Percentiles rank a stretch among this genome's conserved stretches.
Evolutionary conservation across 1,284 basidiomycete species (phyloP).

Genomic region (Coniophora puteana): DNA sequence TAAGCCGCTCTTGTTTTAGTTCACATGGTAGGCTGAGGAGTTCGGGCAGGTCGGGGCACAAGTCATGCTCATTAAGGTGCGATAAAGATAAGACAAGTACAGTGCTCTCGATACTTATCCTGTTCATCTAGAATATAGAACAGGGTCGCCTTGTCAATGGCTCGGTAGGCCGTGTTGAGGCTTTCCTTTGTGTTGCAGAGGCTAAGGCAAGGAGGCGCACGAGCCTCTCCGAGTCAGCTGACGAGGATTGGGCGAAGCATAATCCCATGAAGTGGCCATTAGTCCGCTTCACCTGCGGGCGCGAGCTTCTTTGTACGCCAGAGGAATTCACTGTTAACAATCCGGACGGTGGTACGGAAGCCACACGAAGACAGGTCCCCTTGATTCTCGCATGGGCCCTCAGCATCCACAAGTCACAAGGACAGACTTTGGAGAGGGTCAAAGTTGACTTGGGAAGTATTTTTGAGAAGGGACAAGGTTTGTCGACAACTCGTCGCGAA

Average conservation of each 20-base stretch:
- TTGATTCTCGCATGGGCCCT: constrained; percentile 80
- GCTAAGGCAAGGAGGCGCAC: constrained; percentile 32
- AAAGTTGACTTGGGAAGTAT: constrained; percentile 61
- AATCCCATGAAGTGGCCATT: constrained; percentile 45
- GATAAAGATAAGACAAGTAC: neutral
- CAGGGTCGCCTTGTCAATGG: constrained; percentile 80
- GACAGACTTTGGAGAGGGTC: constrained; percentile 78
- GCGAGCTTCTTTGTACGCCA: constrained; percentile 44
- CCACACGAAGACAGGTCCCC: constrained; percentile 58
- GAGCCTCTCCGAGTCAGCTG: constrained; percentile 16
- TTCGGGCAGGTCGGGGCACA: constrained; percentile 35
- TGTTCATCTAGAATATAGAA: constrained; percentile 46
- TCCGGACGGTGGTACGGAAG: constrained; percentile 48
- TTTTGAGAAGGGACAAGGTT: constrained; percentile 83
- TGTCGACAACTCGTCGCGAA: constrained; percentile 5
- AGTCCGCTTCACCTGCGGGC: constrained; percentile 48
- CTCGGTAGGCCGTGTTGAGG: constrained; percentile 77
- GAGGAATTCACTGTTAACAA: constrained; percentile 56
- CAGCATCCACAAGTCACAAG: constrained; percentile 86
- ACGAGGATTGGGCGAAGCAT: constrained; percentile 26
- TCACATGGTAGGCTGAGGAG: constrained; percentile 8
- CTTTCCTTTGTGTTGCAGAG: constrained; percentile 35
- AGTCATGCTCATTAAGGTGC: constrained; percentile 76
- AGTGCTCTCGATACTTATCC: too few species aligned
- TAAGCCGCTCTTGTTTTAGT: constrained; percentile 6